Conservation (phyloP, 2,329 filamentous ascomycete genomes). For the Rutstroemia sp. region DNA sequence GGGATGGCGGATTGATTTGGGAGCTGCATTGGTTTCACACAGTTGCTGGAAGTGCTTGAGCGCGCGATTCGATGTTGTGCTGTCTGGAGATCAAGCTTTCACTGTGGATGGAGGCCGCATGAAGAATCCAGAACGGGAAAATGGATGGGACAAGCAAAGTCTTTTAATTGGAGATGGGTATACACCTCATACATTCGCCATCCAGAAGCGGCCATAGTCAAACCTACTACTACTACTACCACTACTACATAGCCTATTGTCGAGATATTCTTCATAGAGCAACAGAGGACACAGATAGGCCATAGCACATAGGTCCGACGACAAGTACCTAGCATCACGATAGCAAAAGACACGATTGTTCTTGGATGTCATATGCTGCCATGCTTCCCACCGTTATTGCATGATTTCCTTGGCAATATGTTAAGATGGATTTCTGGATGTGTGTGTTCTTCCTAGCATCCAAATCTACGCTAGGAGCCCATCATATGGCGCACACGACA, state of each 20-base stretch:
- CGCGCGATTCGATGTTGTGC: slow-evolving; percentile 1
- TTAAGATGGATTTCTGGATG: slow-evolving; percentile 6
- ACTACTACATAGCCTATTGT: slow-evolving; percentile 53
- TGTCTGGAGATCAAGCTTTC: not conserved
- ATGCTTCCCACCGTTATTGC: slow-evolving; percentile 27
- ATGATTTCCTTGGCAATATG: slow-evolving; percentile 11
- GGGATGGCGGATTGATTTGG: not conserved
- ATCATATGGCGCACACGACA: slow-evolving; percentile 2
- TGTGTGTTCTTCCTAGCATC: slow-evolving; percentile 2
- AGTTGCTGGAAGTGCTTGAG: not conserved
- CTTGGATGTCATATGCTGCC: slow-evolving; percentile 31
- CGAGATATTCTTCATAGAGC: slow-evolving; percentile 64
- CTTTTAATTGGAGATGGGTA: slow-evolving; percentile 7
- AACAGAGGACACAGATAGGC: slow-evolving; percentile 36
- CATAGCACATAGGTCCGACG: slow-evolving; percentile 46
- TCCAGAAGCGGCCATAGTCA: slow-evolving; percentile 30
- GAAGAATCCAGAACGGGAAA: slow-evolving; percentile 8
- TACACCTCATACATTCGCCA: slow-evolving; percentile 26
- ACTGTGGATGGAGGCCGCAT: slow-evolving; percentile 1
- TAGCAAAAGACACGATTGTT: slow-evolving; percentile 55
- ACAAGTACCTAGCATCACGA: slow-evolving; percentile 68
- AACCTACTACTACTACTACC: slow-evolving; percentile 19
- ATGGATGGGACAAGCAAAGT: slow-evolving; percentile 2
- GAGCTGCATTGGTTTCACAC: not conserved
- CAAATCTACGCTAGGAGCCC: not conserved